Evolutionary conservation across 768 basidiomycete genomes (phyloP).

Genomic region (Strobilomyces dryophilus): DNA sequence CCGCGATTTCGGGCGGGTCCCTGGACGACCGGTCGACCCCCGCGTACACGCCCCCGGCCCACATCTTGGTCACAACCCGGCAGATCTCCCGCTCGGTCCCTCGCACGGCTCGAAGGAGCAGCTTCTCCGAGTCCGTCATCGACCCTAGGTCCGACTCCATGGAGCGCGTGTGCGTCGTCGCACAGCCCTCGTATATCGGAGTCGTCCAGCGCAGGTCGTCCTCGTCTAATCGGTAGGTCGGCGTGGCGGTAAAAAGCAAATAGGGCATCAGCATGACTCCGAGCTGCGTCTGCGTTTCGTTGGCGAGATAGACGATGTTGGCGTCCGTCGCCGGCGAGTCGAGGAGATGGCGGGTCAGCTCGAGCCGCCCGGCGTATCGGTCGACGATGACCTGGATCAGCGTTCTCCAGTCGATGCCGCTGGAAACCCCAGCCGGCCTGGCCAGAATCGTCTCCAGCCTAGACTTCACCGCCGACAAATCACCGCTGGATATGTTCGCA

Average conservation of each 20-base stretch:
- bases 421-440: slow-evolving; percentile 9
- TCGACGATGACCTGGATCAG: slow-evolving; percentile 27
- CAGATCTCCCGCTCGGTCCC: slow-evolving; percentile 43
- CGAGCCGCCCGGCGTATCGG: slow-evolving; percentile 30
- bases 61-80: slow-evolving; percentile 40
- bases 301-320: slow-evolving; percentile 1
- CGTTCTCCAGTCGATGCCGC: slow-evolving; percentile 32
- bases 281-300: slow-evolving; percentile 19
- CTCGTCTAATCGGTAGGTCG: background rate
- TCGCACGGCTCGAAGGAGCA: slow-evolving; percentile 24
- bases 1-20: background rate
- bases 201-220: slow-evolving; percentile 22
- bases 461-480: slow-evolving; percentile 1
- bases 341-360: slow-evolving; percentile 22
- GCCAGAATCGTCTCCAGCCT: slow-evolving; percentile 5
- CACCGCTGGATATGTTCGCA: slow-evolving; percentile 10
- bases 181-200: slow-evolving; percentile 28
- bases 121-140: slow-evolving; percentile 27
- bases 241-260: slow-evolving; percentile 10
- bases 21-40: slow-evolving; percentile 13
- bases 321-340: slow-evolving; percentile 3
- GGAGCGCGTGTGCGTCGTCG: slow-evolving; percentile 23
- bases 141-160: background rate
- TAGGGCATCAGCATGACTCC: slow-evolving; percentile 28
- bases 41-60: slow-evolving; percentile 36